Conservation (phyloP, 2,329 filamentous ascomycete genomes). For the Colletotrichum karsti region DNA sequence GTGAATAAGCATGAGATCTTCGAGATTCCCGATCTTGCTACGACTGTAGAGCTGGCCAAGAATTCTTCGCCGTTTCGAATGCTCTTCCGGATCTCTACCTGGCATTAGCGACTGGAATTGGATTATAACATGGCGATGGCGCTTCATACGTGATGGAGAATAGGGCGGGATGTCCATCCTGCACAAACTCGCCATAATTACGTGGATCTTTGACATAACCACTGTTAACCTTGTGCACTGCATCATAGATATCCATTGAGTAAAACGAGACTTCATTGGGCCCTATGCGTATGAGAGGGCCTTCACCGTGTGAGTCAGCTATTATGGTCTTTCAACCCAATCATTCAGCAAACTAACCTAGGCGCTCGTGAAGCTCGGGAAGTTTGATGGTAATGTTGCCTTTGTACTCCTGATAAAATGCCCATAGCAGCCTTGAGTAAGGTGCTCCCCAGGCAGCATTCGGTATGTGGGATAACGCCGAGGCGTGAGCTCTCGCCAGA, state of each 20-base stretch:
- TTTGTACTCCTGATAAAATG: slow-evolving; percentile 32
- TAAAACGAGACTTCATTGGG: slow-evolving; percentile 37
- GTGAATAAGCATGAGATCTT: slow-evolving; percentile 34
- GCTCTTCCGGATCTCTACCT: slow-evolving; percentile 33
- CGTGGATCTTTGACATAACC: slow-evolving; percentile 36
- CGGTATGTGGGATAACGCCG: slow-evolving; percentile 31
- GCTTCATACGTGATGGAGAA: slow-evolving; percentile 36
- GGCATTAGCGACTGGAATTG: slow-evolving; percentile 6
- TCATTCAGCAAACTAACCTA: slow-evolving; percentile 13
- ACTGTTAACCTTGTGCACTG: slow-evolving; percentile 34
- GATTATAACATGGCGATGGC: background rate
- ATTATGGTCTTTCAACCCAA: too few relatives aligned
- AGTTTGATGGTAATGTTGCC: slow-evolving; percentile 33
- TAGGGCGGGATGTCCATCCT: slow-evolving; percentile 36
- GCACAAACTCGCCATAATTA: slow-evolving; percentile 37
- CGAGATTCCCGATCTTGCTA: slow-evolving; percentile 35
- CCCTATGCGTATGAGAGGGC: slow-evolving; percentile 33
- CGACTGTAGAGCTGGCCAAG: slow-evolving; percentile 38
- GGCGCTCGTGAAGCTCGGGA: slow-evolving; percentile 32
- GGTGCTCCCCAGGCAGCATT: slow-evolving; percentile 30
- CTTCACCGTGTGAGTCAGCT: background rate
- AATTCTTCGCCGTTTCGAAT: slow-evolving; percentile 37
- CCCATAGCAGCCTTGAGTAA: slow-evolving; percentile 34
- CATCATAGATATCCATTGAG: slow-evolving; percentile 35
- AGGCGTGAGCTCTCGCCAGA: background rate